Evolutionary conservation across 2,329 filamentous ascomycete species (phyloP), one percentile per base, ranked within the genome.

Genomic region (Xylaria sp.): DNA sequence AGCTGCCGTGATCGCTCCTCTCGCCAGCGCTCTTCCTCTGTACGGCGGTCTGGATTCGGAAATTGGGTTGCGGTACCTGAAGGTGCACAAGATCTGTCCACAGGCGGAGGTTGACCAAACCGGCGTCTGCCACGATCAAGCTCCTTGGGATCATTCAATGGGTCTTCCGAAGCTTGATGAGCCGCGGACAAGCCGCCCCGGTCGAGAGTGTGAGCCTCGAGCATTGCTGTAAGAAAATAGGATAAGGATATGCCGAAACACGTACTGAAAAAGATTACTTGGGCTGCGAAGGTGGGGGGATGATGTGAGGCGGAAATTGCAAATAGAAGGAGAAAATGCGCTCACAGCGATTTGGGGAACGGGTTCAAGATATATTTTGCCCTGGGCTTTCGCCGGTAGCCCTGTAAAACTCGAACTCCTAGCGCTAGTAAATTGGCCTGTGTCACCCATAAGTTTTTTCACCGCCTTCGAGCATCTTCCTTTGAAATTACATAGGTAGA

Each of bases 91-190:
- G 62, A 63, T 56, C 11, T 37, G 19, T 53, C 59, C 13, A 7
- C 4, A 4, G 60, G 52, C 3, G 56, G 60, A 8, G 63, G 25
- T 0, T 47, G 10, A 21, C 15, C 27, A 31, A 63, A 65, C 8
- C 63, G 60, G 10, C 15, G 37, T 43, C 60, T 56, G 6, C 17
- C 44, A 19, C 38, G 52, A 17, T 54, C 58, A n/a, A 57, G 61
- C 2, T n/a, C 29, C 27, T 61, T 11, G 1, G 61, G 61, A 21
- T 60, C 33, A 17, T 61, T 38, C 3, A 13, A 9, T 2, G 37
- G 21, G 7, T 1, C 17, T 1, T 51, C 15, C 1, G 38, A 33
- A 7, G 47, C 33, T 3, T 4, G 5, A 27, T 51, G 19, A 7
- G 10, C 47, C 15, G 1, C 11, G 2, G 7, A 21, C 1, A 64